Evolutionary conservation across 2,329 filamentous ascomycete genomes (phyloP), one percentile per base, ranked within the genome.

Genomic region (Phyllosticta citrichinensis): DNA sequence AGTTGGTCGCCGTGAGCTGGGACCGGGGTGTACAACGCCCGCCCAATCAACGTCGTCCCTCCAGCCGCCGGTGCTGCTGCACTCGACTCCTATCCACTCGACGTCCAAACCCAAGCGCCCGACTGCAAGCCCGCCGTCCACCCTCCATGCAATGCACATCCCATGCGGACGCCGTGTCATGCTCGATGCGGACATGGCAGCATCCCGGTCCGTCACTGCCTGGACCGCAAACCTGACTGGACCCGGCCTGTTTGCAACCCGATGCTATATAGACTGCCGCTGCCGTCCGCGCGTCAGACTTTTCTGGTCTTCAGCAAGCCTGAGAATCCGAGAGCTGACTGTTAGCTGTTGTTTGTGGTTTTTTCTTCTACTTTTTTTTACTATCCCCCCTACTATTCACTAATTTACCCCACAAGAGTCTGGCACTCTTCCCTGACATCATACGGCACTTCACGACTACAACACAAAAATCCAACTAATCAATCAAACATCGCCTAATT

Each of bases 301-400:
- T 71, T 68, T 71, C 69, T 47, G 40, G 17, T 77, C 74, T 76
- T 74, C 75, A 80, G 77, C 77, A 79, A 80, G 77, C 75, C 69
- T 77, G 75, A 78, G 52, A 72, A 78, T 78, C 64, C 73, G 67
- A 77, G 77, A 79, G 76, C 75, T 79, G 72, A 74, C 74, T 75
- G 74, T 74, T 74, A 69, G 27, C 66, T 68, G 66, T 70, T 69
- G 71, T 73, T 69, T 69, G 68, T 69, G 70, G 68, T 68, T 72
- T 70, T 71, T 75, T 71, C 71, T 68, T 66, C 64, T 68, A 47
- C 50, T 60, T 57, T 50, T 60, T 61, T 57, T 54, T 24, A 24
- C 25, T 53, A 53, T 27, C 20, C 58, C 52, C 22, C 30, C 57
- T 20, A 14, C 55, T 56, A 56, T 24, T 24, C 50, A 53, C 27